Conservation (phyloP, 345 rosid genomes). For the Eucalyptus polybractea region DNA sequence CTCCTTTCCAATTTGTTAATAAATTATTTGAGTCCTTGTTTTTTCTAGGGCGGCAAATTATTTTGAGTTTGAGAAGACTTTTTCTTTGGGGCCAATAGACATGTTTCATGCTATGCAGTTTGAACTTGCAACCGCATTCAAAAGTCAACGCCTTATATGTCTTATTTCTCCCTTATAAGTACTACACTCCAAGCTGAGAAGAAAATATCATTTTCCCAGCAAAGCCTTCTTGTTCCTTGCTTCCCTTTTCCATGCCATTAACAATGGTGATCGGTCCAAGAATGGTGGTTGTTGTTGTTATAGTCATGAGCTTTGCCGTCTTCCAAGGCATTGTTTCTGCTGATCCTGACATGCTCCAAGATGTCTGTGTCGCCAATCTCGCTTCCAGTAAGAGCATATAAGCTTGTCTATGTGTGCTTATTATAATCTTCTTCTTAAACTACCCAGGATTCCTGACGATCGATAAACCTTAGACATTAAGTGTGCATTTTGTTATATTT, state of each 20-base stretch:
- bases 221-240: background rate
- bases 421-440: background rate
- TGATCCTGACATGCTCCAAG: conserved; percentile 62
- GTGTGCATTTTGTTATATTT: too few species aligned
- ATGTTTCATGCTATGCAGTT: too few species aligned
- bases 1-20: too few species aligned
- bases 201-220: background rate
- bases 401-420: background rate
- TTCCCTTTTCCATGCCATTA: background rate
- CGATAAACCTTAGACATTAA: background rate
- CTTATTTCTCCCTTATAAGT: background rate
- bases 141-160: background rate
- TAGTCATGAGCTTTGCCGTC: background rate
- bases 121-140: too few species aligned
- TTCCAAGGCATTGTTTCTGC: conserved; percentile 10
- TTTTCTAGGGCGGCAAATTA: too few species aligned
- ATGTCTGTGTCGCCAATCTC: conserved; percentile 62
- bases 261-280: background rate
- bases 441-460: background rate
- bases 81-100: too few species aligned
- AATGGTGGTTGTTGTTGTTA: background rate
- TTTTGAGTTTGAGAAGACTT: too few species aligned
- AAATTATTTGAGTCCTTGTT: too few species aligned
- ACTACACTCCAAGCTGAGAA: background rate
- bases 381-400: background rate